Evolutionary conservation across 1,284 basidiomycete genomes (phyloP).

Genomic region (Cryptococcus floricola): DNA sequence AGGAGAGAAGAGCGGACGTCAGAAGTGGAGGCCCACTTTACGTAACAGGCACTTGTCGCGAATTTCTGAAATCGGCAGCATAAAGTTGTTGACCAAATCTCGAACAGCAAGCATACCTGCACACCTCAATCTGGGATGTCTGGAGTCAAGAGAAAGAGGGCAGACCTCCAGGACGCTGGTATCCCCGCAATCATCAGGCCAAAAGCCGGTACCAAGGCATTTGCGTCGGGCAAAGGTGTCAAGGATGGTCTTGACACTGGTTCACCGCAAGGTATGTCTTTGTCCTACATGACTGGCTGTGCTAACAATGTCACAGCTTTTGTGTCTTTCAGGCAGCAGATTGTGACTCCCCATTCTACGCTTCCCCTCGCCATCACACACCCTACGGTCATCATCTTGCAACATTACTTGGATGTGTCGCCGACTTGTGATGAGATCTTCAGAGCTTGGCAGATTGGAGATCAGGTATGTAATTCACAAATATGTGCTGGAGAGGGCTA

Average conservation of each 20-base stretch:
- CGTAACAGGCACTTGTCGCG: too few relatives aligned
- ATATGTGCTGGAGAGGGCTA: conserved; percentile 2
- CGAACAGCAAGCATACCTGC: too few relatives aligned
- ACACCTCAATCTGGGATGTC: not conserved
- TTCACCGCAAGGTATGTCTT: conserved; percentile 39
- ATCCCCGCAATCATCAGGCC: conserved; percentile 25
- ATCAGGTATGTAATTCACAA: conserved; percentile 29
- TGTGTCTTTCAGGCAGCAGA: conserved; percentile 47
- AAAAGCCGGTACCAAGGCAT: conserved; percentile 34
- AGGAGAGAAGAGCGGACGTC: too few relatives aligned
- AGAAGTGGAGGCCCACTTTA: too few relatives aligned
- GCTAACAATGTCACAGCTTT: conserved; percentile 32
- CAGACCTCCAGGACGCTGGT: not conserved
- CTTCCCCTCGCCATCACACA: conserved; percentile 45
- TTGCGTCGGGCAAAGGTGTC: conserved; percentile 38
- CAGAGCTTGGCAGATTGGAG: conserved; percentile 43
- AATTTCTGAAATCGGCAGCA: too few relatives aligned
- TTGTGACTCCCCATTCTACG: conserved; percentile 39
- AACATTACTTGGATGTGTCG: conserved; percentile 48
- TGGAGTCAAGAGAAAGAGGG: not conserved
- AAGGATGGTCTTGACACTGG: conserved; percentile 39
- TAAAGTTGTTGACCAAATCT: too few relatives aligned
- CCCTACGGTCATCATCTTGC: conserved; percentile 44
- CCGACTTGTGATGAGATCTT: conserved; percentile 48
- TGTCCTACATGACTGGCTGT: not conserved